Base-by-base conservation (phyloP, 2,329 filamentous ascomycete species). In the Fusarium palustre region DNA sequence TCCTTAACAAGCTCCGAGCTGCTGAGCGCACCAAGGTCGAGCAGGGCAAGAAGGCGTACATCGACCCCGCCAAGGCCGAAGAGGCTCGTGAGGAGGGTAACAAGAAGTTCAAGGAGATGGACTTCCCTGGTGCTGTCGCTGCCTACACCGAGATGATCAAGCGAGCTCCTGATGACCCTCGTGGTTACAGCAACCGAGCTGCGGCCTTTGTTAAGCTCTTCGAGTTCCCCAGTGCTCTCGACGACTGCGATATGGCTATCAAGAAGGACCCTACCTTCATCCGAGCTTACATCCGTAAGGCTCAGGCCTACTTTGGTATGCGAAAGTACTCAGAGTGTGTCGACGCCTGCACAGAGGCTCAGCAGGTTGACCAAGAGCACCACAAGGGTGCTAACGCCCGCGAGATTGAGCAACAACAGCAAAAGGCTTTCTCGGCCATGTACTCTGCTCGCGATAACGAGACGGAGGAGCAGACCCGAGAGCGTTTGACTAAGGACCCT, bases 121-220 rank as follows among this genome's bases (percentile, higher is more conserved):
- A 99, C 81, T 98, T 94, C 92, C 95, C 96, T 13, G 96, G 88
- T 55, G 96, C 96, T 12, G 94, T 99, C 30, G 94, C 93, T 45
- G 93, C 95, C 1, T 99, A 99, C 84, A 89, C 86, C 2, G 96
- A 99, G 84, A 97, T 98, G 94, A 92, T 92, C 81, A 97, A 97
- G 87, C 94, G 96, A 61, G 91, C 93, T 1, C 96, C 97, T 8
- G 87, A 97, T 1, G 96, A 99, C 77, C 91, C 96, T 41, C 91
- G 97, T 74, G 95, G 96, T 43, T 99, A 96, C 87, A 97, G 92
- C 79, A 99, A 99, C 87, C 94, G 96, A 74, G 96, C 96, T 9
- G 96, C 96, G 7, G 97, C 96, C 46, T 93, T 98, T 76, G 92
- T 97, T 82, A 99, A 99, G 85, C 87, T 99, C 43, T 92, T 99